Percentiles rank a stretch among this genome's conserved stretches.
These are phyloP conservation scores for Silene coronaria DNA, from an alignment of 179 eudicot species.

Conservation along the genomic window DNA sequence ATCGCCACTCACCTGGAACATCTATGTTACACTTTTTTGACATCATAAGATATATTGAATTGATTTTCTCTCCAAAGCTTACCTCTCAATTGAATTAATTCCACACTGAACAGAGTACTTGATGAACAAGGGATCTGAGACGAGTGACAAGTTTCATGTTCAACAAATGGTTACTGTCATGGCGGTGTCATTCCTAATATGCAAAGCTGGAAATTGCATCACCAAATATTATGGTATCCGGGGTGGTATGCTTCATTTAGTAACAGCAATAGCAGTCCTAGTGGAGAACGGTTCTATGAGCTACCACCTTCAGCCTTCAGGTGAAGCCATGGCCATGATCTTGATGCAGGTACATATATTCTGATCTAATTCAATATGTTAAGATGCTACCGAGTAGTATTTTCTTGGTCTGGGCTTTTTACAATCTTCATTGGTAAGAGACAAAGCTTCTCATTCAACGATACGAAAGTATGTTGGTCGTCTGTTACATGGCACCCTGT, in stretches of 20 bases:
- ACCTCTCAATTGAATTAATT: conserved; percentile 11
- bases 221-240: conserved; percentile 55
- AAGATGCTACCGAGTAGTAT: neutral
- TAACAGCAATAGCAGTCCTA: conserved; percentile 68
- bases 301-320: conserved; percentile 79
- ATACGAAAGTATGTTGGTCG: too few relatives aligned
- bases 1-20: neutral
- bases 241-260: conserved; percentile 73
- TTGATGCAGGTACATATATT: conserved; percentile 60
- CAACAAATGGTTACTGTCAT: conserved; percentile 62
- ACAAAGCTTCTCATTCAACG: neutral
- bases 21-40: neutral
- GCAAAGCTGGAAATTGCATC: conserved; percentile 53
- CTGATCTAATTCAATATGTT: neutral
- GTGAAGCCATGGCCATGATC: conserved; percentile 73
- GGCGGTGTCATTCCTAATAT: conserved; percentile 72
- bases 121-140: conserved; percentile 32
- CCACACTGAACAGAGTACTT: conserved; percentile 28
- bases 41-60: neutral
- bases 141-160: conserved; percentile 50
- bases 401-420: neutral
- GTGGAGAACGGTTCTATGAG: conserved; percentile 47
- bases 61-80: neutral
- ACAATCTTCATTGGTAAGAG: neutral
- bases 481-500: neutral